Percentiles rank a stretch among this genome's conserved stretches.
These are phyloP conservation scores for Schwanniomyces vanrijiae DNA, from an alignment of 805 yeast species.

Conservation along the genomic window DNA sequence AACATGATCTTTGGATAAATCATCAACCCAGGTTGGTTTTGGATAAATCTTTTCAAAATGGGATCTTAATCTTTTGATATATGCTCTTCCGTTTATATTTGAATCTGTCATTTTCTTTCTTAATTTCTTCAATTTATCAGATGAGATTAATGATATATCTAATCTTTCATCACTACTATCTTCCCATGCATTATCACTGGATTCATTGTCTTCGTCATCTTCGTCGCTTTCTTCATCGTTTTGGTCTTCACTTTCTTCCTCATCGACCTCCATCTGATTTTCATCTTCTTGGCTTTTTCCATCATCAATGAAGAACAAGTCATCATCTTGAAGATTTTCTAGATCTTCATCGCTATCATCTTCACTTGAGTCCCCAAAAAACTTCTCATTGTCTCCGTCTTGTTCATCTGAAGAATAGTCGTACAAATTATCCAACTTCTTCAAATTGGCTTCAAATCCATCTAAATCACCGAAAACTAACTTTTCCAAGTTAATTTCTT, in stretches of 20 bases:
- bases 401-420: conserved; percentile 44
- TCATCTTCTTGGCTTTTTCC: conserved; percentile 24
- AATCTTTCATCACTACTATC: conserved; percentile 90
- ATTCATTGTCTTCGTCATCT: conserved; percentile 25
- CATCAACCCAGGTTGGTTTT: conserved; percentile 75
- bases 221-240: conserved; percentile 36
- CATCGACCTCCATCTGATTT: conserved; percentile 26
- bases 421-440: conserved; percentile 57
- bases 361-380: conserved; percentile 36
- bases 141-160: conserved; percentile 55
- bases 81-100: conserved; percentile 56
- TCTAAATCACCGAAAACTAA: conserved; percentile 87
- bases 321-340: conserved; percentile 35
- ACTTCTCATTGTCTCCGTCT: conserved; percentile 23
- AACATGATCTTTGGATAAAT: conserved; percentile 38
- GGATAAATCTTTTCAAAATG: conserved; percentile 79
- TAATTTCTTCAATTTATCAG: conserved; percentile 69
- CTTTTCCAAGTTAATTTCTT: conserved; percentile 76
- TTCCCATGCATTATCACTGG: conserved; percentile 56
- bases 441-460: conserved; percentile 67
- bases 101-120: conserved; percentile 59
- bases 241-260: conserved; percentile 12
- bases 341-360: conserved; percentile 30
- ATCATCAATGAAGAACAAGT: conserved; percentile 43
- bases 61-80: conserved; percentile 61